These are phyloP conservation scores for Sporobolus alterniflorus DNA, from an alignment of 202 grass and related monocot species.

Conservation along the genomic window DNA sequence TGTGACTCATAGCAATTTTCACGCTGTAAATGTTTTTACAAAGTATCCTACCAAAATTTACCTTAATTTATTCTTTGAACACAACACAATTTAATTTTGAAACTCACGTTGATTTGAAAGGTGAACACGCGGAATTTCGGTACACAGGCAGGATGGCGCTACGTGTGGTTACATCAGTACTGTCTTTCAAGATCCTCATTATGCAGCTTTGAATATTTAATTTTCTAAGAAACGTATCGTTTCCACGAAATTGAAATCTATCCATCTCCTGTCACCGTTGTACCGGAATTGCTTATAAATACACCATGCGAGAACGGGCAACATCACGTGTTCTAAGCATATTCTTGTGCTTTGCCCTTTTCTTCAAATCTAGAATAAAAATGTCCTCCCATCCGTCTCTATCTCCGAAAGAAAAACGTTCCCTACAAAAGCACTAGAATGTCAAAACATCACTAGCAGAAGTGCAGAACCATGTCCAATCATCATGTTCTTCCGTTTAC, in stretches of 20 bases:
- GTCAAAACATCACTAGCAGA: not conserved
- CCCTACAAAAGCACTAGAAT: too few relatives aligned
- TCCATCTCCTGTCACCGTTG: not conserved
- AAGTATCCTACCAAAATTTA: too few relatives aligned
- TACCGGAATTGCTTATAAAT: not conserved
- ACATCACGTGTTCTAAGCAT: not conserved
- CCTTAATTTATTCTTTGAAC: not conserved
- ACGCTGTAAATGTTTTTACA: too few relatives aligned
- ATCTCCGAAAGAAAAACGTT: not conserved
- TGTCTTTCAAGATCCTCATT: too few relatives aligned
- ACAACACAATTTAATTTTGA: not conserved
- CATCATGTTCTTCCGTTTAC: not conserved
- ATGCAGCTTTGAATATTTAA: not conserved
- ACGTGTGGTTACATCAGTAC: not conserved
- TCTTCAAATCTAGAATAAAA: not conserved
- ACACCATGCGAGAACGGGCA: not conserved
- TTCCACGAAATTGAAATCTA: not conserved
- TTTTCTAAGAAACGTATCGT: not conserved
- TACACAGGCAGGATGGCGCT: too few relatives aligned
- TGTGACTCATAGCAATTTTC: too few relatives aligned
- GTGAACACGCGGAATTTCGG: too few relatives aligned
- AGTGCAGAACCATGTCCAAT: not conserved
- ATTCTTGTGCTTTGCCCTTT: not conserved
- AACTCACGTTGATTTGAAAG: too few relatives aligned
- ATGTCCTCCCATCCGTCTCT: not conserved